Percentiles rank a stretch among this genome's conserved stretches.
Conservation (phyloP, 768 basidiomycete species). For the Lyophyllum shimeji region DNA sequence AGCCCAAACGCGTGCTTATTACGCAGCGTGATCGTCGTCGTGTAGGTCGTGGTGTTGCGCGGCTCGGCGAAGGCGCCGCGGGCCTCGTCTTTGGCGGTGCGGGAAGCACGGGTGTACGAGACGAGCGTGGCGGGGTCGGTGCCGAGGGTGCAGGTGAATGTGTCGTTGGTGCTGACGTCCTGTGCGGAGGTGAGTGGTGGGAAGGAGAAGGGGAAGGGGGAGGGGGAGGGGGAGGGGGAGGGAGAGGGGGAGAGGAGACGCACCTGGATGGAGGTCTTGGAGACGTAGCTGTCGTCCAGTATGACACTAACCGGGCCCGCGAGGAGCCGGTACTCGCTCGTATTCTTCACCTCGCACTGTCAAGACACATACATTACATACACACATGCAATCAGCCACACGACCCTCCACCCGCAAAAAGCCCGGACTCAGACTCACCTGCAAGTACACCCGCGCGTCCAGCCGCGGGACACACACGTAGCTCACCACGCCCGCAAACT, state of each 20-base stretch:
- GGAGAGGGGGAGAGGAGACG: constrained; percentile 9
- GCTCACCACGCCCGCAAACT: constrained; percentile 44
- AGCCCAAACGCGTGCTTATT: constrained; percentile 50
- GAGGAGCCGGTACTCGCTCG: constrained; percentile 55
- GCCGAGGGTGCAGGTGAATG: constrained; percentile 57
- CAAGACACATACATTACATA: neutral
- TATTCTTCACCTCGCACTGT: constrained; percentile 54
- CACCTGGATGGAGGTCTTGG: constrained; percentile 49
- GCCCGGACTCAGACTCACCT: constrained; percentile 41
- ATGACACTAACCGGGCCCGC: constrained; percentile 55
- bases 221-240: neutral
- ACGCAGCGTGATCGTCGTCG: constrained; percentile 41
- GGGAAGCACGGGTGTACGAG: constrained; percentile 42
- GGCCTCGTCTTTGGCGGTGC: constrained; percentile 31
- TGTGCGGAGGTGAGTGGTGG: constrained; percentile 11
- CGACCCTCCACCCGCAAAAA: neutral
- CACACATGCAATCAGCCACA: too few species aligned
- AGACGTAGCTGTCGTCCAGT: constrained; percentile 56
- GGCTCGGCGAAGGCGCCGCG: constrained; percentile 43
- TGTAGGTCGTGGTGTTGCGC: constrained; percentile 43
- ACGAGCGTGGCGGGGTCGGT: constrained; percentile 42
- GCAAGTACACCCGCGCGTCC: constrained; percentile 48
- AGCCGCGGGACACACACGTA: constrained; percentile 52
- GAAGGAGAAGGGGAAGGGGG: neutral
- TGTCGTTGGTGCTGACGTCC: constrained; percentile 50